phyloP scores from a whole-genome alignment of 257 asterid genomes.

The Solanum tarijense region DNA sequence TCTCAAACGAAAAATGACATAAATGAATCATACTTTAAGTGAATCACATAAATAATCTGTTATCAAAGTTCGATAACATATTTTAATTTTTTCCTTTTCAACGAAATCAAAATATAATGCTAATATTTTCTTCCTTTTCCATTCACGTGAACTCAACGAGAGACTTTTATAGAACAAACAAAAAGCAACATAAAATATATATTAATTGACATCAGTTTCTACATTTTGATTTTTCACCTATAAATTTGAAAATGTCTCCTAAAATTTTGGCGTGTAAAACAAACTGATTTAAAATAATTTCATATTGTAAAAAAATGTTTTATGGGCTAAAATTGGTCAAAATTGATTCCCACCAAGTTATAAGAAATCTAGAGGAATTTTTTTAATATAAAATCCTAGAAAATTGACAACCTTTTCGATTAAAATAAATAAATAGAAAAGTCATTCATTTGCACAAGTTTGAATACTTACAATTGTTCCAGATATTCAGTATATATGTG shows the following conservation, averaged over 20 bases:
- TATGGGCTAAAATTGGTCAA: not conserved
- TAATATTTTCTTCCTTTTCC: not conserved
- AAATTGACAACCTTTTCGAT: not conserved
- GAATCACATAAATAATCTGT: not conserved
- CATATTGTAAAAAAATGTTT: not conserved
- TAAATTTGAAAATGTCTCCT: not conserved
- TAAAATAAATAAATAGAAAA: not conserved
- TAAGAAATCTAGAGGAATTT: not conserved
- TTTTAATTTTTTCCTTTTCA: not conserved
- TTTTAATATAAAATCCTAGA: not conserved
- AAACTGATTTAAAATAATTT: not conserved
- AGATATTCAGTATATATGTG: not conserved
- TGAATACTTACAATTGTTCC: not conserved
- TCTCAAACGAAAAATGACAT: not conserved
- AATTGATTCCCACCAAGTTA: not conserved
- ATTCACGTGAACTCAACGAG: not conserved
- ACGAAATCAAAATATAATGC: not conserved
- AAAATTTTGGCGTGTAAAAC: not conserved
- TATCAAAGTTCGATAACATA: not conserved
- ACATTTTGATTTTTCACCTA: not conserved
- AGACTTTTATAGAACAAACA: not conserved
- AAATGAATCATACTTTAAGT: not conserved
- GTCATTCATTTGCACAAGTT: not conserved
- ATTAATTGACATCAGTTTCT: not conserved
- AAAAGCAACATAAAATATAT: not conserved